These are phyloP conservation scores for Phytophthora parvispora DNA, from an alignment of 352 stramenopile species.

Conservation along the genomic window DNA sequence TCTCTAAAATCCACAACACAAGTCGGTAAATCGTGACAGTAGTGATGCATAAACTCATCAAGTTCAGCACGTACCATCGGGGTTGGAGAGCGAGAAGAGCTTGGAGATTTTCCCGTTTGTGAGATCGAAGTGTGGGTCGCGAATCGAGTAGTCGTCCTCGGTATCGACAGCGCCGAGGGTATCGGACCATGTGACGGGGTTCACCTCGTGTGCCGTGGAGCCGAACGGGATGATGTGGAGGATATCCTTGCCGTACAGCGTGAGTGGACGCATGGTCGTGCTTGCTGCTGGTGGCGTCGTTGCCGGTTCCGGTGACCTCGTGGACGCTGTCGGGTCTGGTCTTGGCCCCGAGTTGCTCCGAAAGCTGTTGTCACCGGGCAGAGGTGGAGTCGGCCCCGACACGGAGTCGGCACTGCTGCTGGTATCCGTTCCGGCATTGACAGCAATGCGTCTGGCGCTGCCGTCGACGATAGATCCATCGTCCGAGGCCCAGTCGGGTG, in stretches of 20 bases:
- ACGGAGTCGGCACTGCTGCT: conserved; percentile 3
- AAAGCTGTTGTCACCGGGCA: conserved; percentile 34
- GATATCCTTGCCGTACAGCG: conserved; percentile 73
- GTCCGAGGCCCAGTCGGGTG: conserved; percentile 32
- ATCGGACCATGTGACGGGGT: conserved; percentile 33
- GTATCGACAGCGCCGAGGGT: conserved; percentile 21
- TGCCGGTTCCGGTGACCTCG: conserved; percentile 8
- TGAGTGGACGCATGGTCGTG: conserved; percentile 33
- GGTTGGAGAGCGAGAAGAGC: conserved; percentile 70
- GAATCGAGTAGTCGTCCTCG: conserved; percentile 34
- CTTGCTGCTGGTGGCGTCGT: conserved; percentile 14
- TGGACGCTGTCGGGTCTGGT: conserved; percentile 10
- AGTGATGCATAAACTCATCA: conserved; percentile 20
- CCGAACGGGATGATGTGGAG: conserved; percentile 56
- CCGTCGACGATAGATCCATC: conserved; percentile 21
- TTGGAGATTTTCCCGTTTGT: conserved; percentile 39
- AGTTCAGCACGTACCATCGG: conserved; percentile 42
- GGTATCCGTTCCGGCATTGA: conserved; percentile 13
- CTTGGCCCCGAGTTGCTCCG: conserved; percentile 18
- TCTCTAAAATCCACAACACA: conserved; percentile 18
- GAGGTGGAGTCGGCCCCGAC: conserved; percentile 2
- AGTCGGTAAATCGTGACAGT: not conserved
- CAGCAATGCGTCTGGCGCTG: conserved; percentile 30
- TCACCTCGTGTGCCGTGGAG: conserved; percentile 59
- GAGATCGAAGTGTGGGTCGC: conserved; percentile 38